Evolutionary conservation across 2,329 filamentous ascomycete species (phyloP).

Genomic region (Sphaerulina vaccinii): DNA sequence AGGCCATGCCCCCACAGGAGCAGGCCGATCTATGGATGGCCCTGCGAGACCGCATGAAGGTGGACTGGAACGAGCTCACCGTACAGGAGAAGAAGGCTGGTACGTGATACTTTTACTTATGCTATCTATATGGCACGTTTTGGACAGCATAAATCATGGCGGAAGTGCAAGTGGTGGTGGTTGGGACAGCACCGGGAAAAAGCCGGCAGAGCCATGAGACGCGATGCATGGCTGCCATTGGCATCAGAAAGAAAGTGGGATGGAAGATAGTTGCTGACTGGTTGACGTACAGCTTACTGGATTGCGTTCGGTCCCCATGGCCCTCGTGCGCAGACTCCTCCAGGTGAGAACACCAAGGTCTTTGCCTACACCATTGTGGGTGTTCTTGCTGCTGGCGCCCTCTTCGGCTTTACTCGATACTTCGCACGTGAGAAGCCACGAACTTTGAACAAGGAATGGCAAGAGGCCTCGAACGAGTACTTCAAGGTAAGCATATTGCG

Average conservation of each 20-base stretch:
- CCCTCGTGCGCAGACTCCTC: conserved; percentile 76
- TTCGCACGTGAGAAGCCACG: conserved; percentile 71
- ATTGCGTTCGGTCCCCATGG: conserved; percentile 97
- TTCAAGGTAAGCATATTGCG: conserved; percentile 67
- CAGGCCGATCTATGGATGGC: conserved; percentile 99
- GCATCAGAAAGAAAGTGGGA: background rate
- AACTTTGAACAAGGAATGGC: conserved; percentile 96
- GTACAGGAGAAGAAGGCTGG: conserved; percentile 98
- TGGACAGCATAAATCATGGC: too few relatives aligned
- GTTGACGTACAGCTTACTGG: conserved; percentile 74
- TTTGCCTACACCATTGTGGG: conserved; percentile 70
- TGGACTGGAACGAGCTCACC: conserved; percentile 92
- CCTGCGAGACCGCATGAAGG: conserved; percentile 97
- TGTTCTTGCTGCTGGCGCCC: conserved; percentile 61
- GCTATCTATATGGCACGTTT: background rate
- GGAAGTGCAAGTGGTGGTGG: background rate
- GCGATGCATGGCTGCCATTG: conserved; percentile 7
- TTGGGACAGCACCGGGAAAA: conserved; percentile 8
- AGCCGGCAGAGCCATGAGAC: conserved; percentile 2
- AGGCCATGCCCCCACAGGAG: conserved; percentile 95
- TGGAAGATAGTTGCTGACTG: conserved; percentile 23
- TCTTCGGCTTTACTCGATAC: conserved; percentile 72
- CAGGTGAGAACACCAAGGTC: conserved; percentile 80
- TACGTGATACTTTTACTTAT: conserved; percentile 22
- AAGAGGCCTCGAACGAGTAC: conserved; percentile 92